phyloP scores from a whole-genome alignment of 164 flowering plant species.

The Santalum album region DNA sequence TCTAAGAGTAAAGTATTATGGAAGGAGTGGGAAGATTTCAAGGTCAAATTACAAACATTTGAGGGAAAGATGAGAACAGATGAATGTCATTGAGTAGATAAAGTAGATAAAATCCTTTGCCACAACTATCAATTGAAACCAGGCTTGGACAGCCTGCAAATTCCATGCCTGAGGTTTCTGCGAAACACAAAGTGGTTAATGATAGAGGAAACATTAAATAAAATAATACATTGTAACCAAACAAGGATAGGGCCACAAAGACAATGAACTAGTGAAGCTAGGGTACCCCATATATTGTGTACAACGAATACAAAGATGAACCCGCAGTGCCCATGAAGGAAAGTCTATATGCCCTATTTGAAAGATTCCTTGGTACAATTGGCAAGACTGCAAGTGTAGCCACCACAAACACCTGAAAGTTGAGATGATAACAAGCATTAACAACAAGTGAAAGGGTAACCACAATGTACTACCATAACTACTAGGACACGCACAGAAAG shows the following conservation, averaged over 20 bases:
- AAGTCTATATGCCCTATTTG: conserved; percentile 77
- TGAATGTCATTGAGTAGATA: conserved; percentile 82
- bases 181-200: too few relatives aligned
- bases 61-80: conserved; percentile 59
- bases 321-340: conserved; percentile 84
- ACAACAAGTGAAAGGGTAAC: neutral
- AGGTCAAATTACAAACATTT: conserved; percentile 48
- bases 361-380: conserved; percentile 56
- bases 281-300: conserved; percentile 83
- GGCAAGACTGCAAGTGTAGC: conserved; percentile 86
- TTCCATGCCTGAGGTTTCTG: conserved; percentile 98
- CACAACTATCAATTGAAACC: conserved; percentile 77
- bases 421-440: neutral
- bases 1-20: too few relatives aligned
- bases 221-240: too few relatives aligned
- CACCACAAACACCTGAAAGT: conserved; percentile 69
- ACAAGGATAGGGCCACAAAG: too few relatives aligned
- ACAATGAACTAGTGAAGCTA: too few relatives aligned
- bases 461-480: too few relatives aligned
- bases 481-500: too few relatives aligned
- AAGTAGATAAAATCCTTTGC: conserved; percentile 92
- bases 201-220: too few relatives aligned
- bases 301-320: conserved; percentile 71
- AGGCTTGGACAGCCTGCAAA: conserved; percentile 77
- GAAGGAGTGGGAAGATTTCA: neutral